Base-by-base conservation (phyloP, 169 alveolate genomes). In the Plasmodium sp. region DNA sequence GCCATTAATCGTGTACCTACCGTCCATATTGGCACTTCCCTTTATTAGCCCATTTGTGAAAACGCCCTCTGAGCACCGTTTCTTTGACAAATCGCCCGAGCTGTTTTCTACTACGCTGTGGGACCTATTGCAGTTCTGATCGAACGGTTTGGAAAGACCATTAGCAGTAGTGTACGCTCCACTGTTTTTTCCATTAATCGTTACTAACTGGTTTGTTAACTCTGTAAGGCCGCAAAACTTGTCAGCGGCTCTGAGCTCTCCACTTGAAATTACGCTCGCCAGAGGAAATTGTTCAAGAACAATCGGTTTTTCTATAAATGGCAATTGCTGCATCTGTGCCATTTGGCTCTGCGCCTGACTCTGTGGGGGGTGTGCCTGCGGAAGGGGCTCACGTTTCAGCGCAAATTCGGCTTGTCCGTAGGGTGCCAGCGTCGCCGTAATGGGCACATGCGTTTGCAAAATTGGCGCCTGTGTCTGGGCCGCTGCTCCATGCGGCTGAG, bases 261-360 rank as follows among this genome's bases (percentile, higher is more conserved):
- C 31, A 75, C 79, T 84, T 74, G 84, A 51, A 84, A 73, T 14
- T 62, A 43, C 72, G 31, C 33, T n/a, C 36, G n/a, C 2, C 36
- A 39, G 43, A 12, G 58, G 54, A 7, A 54, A 33, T 22, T 43
- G 75, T 9, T 84, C 93, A 33, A 48, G 39, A 48, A 84, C 39
- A 48, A 67, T 84, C 1, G 93, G 84, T 18, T 74, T 84, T 84
- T 73, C 84, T 34, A 84, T 51, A 45, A 75, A 5, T n/a, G 93
- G 84, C 18, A 56, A 56, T 36, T 74, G 84, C n/a, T 51, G 92
- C 18, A 12, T 16, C 27, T 83, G 91, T 56, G 75, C 34, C 71
- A 56, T n/a, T 16, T 27, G 80, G 31, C 41, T 83, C 39, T 84
- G 83, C 16, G 33, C 36, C 1, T 31, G 92, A 33, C 51, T 22